Percentiles rank a stretch among this genome's conserved stretches.
Conservation (phyloP, 176 grass and related monocot species). For the Luzula sylvatica region DNA sequence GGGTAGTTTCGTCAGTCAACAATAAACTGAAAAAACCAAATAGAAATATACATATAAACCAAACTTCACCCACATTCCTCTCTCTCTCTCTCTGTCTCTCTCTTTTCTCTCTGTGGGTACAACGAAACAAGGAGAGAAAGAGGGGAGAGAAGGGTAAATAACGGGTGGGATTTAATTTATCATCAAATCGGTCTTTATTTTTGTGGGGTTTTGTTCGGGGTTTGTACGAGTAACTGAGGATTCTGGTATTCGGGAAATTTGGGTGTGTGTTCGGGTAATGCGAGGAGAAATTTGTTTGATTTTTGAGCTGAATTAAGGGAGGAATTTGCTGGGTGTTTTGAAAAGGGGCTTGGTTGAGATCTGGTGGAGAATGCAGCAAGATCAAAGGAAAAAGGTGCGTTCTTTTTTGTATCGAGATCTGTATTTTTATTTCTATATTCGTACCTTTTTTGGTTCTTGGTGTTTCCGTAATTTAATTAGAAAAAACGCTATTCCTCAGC, state of each 20-base stretch:
- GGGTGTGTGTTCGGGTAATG: conserved; percentile 25
- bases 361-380: conserved; percentile 75
- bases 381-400: conserved; percentile 85
- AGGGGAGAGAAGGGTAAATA: conserved; percentile 5
- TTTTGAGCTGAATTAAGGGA: background rate
- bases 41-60: conserved; percentile 37
- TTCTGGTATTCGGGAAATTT: background rate
- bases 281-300: conserved; percentile 15
- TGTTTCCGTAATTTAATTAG: background rate
- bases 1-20: conserved; percentile 48
- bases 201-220: background rate
- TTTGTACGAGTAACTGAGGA: background rate
- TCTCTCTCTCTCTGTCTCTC: conserved; percentile 14
- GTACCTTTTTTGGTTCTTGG: conserved; percentile 5
- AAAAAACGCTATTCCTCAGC: background rate
- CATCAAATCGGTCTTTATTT: background rate
- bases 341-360: conserved; percentile 25
- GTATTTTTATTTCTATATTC: background rate
- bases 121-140: conserved; percentile 29
- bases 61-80: conserved; percentile 20
- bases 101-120: background rate
- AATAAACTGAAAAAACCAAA: conserved; percentile 17
- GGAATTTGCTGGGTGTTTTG: too few species aligned
- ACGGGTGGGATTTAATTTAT: background rate
- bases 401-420: conserved; percentile 20